Conservation (phyloP, 768 basidiomycete species). For the Boletellus ananas region DNA sequence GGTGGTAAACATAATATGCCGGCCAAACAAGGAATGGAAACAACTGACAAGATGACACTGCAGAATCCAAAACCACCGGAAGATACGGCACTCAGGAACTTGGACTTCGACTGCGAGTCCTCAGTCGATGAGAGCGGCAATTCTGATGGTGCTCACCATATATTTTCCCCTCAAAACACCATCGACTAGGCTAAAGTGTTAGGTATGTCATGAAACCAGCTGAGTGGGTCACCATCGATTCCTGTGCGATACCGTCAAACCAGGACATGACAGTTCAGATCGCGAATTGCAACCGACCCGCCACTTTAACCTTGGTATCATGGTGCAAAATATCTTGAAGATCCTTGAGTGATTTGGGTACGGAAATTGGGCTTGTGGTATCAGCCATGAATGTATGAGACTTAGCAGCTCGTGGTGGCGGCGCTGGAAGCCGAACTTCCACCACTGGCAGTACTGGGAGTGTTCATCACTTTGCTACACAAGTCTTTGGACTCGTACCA, state of each 20-base stretch:
- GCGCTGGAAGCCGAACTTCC: too few species aligned
- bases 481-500: constrained; percentile 49
- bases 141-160: constrained; percentile 50
- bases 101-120: constrained; percentile 72
- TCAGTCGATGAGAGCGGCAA: constrained; percentile 5
- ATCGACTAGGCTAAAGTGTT: constrained; percentile 56
- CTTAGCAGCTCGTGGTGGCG: too few species aligned
- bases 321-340: constrained; percentile 48
- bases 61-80: constrained; percentile 90
- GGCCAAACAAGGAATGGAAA: background rate
- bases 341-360: constrained; percentile 53
- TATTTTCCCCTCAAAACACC: constrained; percentile 94
- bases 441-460: too few species aligned
- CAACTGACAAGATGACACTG: constrained; percentile 83
- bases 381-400: constrained; percentile 9
- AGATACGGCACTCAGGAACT: constrained; percentile 79
- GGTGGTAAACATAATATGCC: constrained; percentile 6
- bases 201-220: background rate
- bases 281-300: constrained; percentile 50
- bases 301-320: constrained; percentile 90
- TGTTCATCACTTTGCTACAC: constrained; percentile 32
- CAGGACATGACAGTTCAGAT: background rate
- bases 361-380: constrained; percentile 25
- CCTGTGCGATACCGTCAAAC: constrained; percentile 30
- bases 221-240: constrained; percentile 58